A percentile compares a stretch with the other conserved stretches of the same genome.
phyloP scores from a whole-genome alignment of 352 stramenopile species.

The Elongisporangium undulatum region DNA sequence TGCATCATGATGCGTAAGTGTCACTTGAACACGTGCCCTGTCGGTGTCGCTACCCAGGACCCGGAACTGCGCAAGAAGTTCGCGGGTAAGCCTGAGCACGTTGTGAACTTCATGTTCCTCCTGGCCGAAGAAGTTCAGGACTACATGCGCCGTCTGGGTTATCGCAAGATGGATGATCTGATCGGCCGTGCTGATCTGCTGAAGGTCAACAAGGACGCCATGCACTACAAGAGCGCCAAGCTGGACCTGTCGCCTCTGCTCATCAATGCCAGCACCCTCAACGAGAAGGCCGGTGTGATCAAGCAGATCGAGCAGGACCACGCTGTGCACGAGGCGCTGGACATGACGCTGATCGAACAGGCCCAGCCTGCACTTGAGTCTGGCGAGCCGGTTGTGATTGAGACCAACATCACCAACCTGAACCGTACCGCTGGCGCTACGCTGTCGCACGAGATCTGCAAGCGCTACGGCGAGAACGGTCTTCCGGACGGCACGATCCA shows the following conservation, averaged over 20 bases:
- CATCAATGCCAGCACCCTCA: slow-evolving; percentile 91
- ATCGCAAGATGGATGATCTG: slow-evolving; percentile 92
- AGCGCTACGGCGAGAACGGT: slow-evolving; percentile 86
- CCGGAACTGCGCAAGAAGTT: slow-evolving; percentile 96
- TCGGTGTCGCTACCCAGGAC: slow-evolving; percentile 98
- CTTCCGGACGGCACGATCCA: slow-evolving; percentile 92
- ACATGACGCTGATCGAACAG: slow-evolving; percentile 90
- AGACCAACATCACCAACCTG: slow-evolving; percentile 86
- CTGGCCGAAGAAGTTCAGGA: slow-evolving; percentile 92
- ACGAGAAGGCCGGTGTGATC: slow-evolving; percentile 84
- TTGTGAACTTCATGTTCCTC: slow-evolving; percentile 97
- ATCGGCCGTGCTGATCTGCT: slow-evolving; percentile 93
- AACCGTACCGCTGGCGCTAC: slow-evolving; percentile 94
- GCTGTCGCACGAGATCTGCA: slow-evolving; percentile 93
- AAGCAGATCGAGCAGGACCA: slow-evolving; percentile 89
- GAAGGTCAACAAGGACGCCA: slow-evolving; percentile 79
- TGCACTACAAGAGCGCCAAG: slow-evolving; percentile 71
- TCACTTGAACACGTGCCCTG: slow-evolving; percentile 97
- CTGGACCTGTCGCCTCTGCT: slow-evolving; percentile 93
- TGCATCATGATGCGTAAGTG: slow-evolving; percentile 99
- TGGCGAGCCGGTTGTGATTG: slow-evolving; percentile 57
- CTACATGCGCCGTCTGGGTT: slow-evolving; percentile 82
- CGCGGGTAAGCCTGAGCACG: slow-evolving; percentile 93
- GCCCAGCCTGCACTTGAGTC: slow-evolving; percentile 83
- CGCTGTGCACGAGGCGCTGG: slow-evolving; percentile 82